Evolutionary conservation across 768 basidiomycete genomes (phyloP), one percentile per base, ranked within the genome.

Genomic region (Coprinopsis cinerea): DNA sequence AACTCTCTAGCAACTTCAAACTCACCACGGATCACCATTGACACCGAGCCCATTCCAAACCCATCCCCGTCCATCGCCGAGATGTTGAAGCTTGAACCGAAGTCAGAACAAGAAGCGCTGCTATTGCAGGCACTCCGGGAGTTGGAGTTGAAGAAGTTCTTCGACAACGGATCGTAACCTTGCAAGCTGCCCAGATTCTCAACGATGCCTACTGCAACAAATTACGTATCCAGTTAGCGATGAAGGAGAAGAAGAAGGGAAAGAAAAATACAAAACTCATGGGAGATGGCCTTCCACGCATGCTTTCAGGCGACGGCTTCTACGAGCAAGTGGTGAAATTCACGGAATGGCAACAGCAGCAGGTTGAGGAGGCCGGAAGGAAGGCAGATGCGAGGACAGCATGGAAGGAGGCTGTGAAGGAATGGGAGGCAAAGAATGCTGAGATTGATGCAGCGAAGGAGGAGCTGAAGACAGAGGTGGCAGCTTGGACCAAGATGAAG

Each of bases 101-200:
- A 7, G 3, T 6, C 18, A 10, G 27, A 23, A 17, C 15, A 32
- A 20, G 49, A 50, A 43, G 30, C 28, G 2, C 27, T 43, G 22
- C 32, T 50, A 7, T 25, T 43, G 22, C 28, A 22, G 9, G 49
- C 49, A 17, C 22, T 50, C 17, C 24, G 17, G 6, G 42, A 42
- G 7, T 22, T 23, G 24, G 28, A 34, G 13, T 13, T 40, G 13
- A n/a, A 49, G 10, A 18, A 17, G 6, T 41, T 55, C 27, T 10
- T 14, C 9, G 22, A 26, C n/a, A 44, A n/a, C n/a, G 43, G 34
- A 42, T 43, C 15, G 26, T 49, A 27, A 15, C 47, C 10, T 24
- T 53, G 6, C 54, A 55, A 44, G 51, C 54, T 35, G 27, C 20
- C 13, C 53, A 49, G n/a, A 46, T 55, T 26, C 18, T 55, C 15